Base-by-base conservation (phyloP, 352 stramenopile genomes). In the Plasmopara viticola region DNA sequence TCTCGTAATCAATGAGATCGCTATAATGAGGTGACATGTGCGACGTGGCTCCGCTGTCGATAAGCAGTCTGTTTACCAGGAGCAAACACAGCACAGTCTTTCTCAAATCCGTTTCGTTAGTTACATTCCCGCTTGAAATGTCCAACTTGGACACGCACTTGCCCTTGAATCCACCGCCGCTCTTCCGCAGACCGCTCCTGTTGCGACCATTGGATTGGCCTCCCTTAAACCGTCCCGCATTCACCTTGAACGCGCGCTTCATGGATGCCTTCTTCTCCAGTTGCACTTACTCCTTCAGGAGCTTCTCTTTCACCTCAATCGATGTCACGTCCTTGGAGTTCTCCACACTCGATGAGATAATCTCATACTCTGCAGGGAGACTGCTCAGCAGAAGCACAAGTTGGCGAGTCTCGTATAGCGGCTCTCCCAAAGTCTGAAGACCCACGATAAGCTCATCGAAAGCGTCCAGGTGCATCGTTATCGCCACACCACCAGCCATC, bases 271-370 rank as follows among this genome's bases (percentile, higher is more conserved):
- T 35, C 42, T 47, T 47, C 20, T 47, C 6, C 4, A 47, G 2
- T 8, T 3, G 40, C 18, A 30, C n/a, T 6, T 45, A 30, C 13
- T 45, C 40, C 2, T 45, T 45, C 7, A 45, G 17, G 8, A 47
- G 20, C 42, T 47, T 47, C 42, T 35, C 12, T 20, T 35, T 47
- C 5, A 47, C 9, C 7, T 47, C 42, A 17, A 35, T 25, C 14
- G 37, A 20, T 8, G 18, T 35, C 7, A 47, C 9, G 42, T 47
- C 42, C 20, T 47, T 35, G 20, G 42, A 7, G 42, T 35, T 47
- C 9, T 35, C 14, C 42, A 47, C 42, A 20, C 37, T 47, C 8
- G 42, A 47, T 14, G 42, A 28, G 12, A 47, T 47, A n/a, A 47
- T 2, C 18, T 47, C 42, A 9, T 35, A 35, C 20, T 47, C 20